Evolutionary conservation across 2,329 filamentous ascomycete genomes (phyloP).

Genomic region (Diatrype stigma): DNA sequence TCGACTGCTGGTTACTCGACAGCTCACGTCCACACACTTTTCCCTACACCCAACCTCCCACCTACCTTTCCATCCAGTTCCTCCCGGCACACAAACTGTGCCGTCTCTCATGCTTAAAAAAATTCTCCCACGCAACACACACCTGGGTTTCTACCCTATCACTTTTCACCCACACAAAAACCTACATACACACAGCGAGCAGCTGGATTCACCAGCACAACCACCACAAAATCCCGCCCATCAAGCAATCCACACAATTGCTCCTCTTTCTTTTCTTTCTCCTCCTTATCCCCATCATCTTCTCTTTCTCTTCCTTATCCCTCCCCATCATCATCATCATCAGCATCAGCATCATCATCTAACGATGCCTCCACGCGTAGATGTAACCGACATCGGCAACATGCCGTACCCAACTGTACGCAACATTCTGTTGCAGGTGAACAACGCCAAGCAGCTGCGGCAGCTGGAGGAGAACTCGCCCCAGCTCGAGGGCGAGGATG

Average conservation of each 20-base stretch:
- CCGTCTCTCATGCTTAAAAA: background rate
- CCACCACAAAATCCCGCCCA: no score
- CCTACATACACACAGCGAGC: no score
- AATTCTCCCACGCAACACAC: no score
- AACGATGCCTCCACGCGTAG: conserved; percentile 25
- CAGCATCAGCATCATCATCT: conserved; percentile 3
- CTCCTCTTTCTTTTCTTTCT: no score
- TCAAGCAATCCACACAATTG: no score
- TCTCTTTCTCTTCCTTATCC: background rate
- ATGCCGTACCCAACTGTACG: conserved; percentile 63
- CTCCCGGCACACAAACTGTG: background rate
- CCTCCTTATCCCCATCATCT: no score
- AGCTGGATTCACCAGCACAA: no score
- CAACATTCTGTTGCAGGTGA: conserved; percentile 66
- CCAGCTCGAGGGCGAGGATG: conserved; percentile 66
- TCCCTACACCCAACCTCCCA: background rate
- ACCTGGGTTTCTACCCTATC: no score
- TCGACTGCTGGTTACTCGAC: background rate
- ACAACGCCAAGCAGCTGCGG: conserved; percentile 70
- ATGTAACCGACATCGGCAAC: conserved; percentile 66
- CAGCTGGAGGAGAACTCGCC: conserved; percentile 71
- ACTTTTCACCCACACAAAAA: no score
- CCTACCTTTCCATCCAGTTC: background rate
- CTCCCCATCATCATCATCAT: background rate
- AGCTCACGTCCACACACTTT: background rate